These are phyloP conservation scores for Fusarium praegraminearum DNA, from an alignment of 2,329 filamentous ascomycete species.

Conservation along the genomic window DNA sequence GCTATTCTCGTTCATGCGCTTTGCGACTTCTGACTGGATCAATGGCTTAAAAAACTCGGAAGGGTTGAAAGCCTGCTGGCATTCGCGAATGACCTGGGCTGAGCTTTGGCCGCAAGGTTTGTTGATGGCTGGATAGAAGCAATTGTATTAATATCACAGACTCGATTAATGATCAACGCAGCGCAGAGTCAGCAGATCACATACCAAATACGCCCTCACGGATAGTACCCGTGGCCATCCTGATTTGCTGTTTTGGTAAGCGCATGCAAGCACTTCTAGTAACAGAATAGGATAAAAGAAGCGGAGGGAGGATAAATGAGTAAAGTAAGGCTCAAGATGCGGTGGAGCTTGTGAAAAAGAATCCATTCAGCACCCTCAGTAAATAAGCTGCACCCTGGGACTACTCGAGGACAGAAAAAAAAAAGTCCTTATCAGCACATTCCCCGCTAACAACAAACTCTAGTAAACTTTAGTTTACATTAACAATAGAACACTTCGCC, in stretches of 20 bases:
- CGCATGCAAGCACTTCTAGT: conserved; percentile 49
- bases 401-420: conserved; percentile 5
- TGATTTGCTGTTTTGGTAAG: conserved; percentile 52
- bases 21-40: conserved; percentile 72
- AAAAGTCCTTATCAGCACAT: conserved; percentile 36
- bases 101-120: conserved; percentile 91
- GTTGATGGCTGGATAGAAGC: conserved; percentile 78
- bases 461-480: conserved; percentile 1
- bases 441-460: conserved; percentile 28
- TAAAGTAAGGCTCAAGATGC: conserved; percentile 10
- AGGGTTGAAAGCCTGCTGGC: conserved; percentile 85
- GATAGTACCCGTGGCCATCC: conserved; percentile 66
- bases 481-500: conserved; percentile 1
- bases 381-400: conserved; percentile 4
- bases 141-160: conserved; percentile 22
- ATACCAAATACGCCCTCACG: conserved; percentile 71
- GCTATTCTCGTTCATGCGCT: conserved; percentile 67
- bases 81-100: conserved; percentile 88
- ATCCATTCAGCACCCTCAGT: conserved; percentile 24
- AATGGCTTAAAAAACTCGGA: conserved; percentile 84
- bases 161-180: background rate
- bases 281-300: background rate
- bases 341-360: conserved; percentile 37
- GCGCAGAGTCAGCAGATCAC: conserved; percentile 38
- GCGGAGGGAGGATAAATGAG: conserved; percentile 21